phyloP scores from a whole-genome alignment of 1,139 yeast genomes.

The Kurtzmaniella natalensis region DNA sequence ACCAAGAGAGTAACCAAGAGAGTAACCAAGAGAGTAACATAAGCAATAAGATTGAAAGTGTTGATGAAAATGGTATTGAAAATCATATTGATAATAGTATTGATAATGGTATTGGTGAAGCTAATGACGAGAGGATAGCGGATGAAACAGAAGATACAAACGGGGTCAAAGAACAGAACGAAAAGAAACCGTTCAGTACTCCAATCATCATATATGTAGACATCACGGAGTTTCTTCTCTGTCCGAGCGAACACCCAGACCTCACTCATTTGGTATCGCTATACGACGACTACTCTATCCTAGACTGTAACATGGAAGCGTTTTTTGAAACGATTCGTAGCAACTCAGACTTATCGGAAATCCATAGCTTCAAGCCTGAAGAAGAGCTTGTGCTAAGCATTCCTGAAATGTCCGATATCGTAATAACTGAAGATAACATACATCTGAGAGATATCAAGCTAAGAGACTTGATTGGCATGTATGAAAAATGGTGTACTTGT shows the following conservation, averaged over 20 bases:
- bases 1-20: too few species aligned
- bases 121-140: constrained; percentile 2
- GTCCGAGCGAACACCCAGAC: constrained; percentile 15
- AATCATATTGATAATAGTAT: background rate
- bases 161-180: constrained; percentile 4
- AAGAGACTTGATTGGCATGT: constrained; percentile 29
- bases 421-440: constrained; percentile 38
- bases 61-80: background rate
- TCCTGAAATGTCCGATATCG: constrained; percentile 27
- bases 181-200: constrained; percentile 5
- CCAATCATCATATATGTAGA: constrained; percentile 20
- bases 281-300: constrained; percentile 18
- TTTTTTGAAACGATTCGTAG: constrained; percentile 24
- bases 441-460: constrained; percentile 28
- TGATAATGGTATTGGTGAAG: constrained; percentile 4
- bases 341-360: constrained; percentile 25
- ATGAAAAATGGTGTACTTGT: constrained; percentile 17
- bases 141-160: constrained; percentile 2
- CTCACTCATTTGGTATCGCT: constrained; percentile 18
- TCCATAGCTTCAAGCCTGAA: constrained; percentile 20
- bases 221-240: constrained; percentile 22
- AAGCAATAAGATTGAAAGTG: background rate
- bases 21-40: too few species aligned
- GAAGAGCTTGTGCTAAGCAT: constrained; percentile 31
- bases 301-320: constrained; percentile 18